phyloP scores from a whole-genome alignment of 176 grass and related monocot species.

The Oryza brachyantha region DNA sequence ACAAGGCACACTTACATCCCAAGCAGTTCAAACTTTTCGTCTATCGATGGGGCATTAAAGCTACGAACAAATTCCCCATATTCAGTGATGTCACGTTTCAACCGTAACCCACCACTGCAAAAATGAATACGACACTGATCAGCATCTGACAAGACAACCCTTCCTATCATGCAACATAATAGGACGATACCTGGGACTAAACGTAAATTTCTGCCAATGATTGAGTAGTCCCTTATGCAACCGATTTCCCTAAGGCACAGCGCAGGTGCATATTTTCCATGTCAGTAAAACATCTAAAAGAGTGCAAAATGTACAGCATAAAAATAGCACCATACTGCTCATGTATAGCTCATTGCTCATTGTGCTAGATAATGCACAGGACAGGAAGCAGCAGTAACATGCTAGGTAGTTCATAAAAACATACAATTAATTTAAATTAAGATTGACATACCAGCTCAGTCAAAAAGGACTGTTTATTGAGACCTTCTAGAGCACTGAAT shows the following conservation, averaged over 20 bases:
- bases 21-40: slow-evolving; percentile 96
- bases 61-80: slow-evolving; percentile 98
- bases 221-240: slow-evolving; percentile 89
- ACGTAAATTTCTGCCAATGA: slow-evolving; percentile 97
- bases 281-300: slow-evolving; percentile 14
- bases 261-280: slow-evolving; percentile 13
- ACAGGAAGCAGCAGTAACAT: background rate
- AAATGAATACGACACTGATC: slow-evolving; percentile 23
- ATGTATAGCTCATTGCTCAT: background rate
- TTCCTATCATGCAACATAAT: slow-evolving; percentile 1
- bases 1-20: slow-evolving; percentile 71
- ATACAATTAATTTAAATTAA: slow-evolving; percentile 12
- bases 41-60: slow-evolving; percentile 91
- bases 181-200: slow-evolving; percentile 82
- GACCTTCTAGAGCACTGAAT: slow-evolving; percentile 91
- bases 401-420: slow-evolving; percentile 12
- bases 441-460: slow-evolving; percentile 78
- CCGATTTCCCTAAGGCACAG: slow-evolving; percentile 79
- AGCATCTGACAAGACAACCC: slow-evolving; percentile 24
- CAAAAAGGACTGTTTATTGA: slow-evolving; percentile 99
- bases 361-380: background rate
- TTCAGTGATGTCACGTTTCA: slow-evolving; percentile 99
- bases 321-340: background rate
- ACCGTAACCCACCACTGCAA: slow-evolving; percentile 79
- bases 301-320: background rate